These are phyloP conservation scores for Thyridium curvatum DNA, from an alignment of 2,329 filamentous ascomycete species.

Conservation along the genomic window DNA sequence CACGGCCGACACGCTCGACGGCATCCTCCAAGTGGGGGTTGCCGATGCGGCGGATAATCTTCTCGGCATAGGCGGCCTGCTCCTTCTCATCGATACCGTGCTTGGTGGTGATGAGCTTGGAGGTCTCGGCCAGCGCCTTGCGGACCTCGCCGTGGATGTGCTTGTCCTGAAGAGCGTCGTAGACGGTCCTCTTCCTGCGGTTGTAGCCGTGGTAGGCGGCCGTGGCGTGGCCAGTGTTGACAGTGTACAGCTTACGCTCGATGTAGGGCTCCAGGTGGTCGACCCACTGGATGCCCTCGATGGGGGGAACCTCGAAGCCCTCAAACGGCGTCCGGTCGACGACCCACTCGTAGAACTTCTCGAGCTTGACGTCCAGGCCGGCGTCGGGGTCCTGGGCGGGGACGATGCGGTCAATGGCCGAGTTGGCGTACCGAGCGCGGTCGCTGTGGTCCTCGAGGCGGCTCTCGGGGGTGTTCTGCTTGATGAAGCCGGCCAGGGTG, in stretches of 20 bases:
- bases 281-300: conserved; percentile 90
- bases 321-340: conserved; percentile 84
- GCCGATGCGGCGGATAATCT: conserved; percentile 87
- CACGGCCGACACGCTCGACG: conserved; percentile 91
- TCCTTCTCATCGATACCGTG: conserved; percentile 70
- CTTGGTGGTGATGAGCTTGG: conserved; percentile 72
- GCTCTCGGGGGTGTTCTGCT: conserved; percentile 63
- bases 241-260: conserved; percentile 98
- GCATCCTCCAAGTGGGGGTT: conserved; percentile 91
- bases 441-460: conserved; percentile 62
- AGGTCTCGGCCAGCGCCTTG: conserved; percentile 77
- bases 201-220: conserved; percentile 93
- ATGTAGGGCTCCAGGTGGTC: conserved; percentile 90
- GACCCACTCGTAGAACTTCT: conserved; percentile 99
- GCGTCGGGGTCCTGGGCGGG: conserved; percentile 77
- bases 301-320: conserved; percentile 61
- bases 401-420: conserved; percentile 96
- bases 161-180: conserved; percentile 78
- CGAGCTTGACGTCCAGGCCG: conserved; percentile 86
- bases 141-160: conserved; percentile 76
- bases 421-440: conserved; percentile 90
- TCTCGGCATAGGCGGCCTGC: conserved; percentile 82
- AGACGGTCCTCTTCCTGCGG: conserved; percentile 78
- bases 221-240: conserved; percentile 96
- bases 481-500: conserved; percentile 76